A percentile compares a stretch with the other conserved stretches of the same genome.
Evolutionary conservation across 2,329 filamentous ascomycete species (phyloP).

Genomic region (Verticillium klebahnii): DNA sequence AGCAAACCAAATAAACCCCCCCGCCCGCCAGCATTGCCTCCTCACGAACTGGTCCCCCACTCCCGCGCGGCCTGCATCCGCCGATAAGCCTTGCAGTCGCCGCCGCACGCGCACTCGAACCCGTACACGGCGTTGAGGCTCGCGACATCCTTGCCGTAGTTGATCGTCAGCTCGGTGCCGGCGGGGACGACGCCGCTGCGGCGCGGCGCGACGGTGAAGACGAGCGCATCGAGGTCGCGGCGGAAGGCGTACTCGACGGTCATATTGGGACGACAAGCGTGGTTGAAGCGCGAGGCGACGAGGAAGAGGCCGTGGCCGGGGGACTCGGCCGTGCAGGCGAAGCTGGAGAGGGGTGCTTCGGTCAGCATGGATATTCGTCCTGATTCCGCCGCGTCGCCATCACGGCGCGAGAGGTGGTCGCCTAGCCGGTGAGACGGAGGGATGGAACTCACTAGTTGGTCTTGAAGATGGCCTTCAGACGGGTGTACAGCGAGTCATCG

Average conservation of each 20-base stretch:
- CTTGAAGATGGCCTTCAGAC: not conserved
- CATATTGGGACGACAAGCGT: slow-evolving; percentile 41
- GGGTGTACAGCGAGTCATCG: not conserved
- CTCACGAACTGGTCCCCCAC: not conserved
- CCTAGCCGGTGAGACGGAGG: no score
- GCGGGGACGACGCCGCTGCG: slow-evolving; percentile 22
- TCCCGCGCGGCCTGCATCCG: not conserved
- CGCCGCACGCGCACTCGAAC: slow-evolving; percentile 47
- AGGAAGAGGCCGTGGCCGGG: slow-evolving; percentile 37
- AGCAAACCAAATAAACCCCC: not conserved
- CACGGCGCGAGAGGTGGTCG: no score
- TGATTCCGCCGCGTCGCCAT: no score
- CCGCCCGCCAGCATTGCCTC: not conserved
- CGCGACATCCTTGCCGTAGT: slow-evolving; percentile 35
- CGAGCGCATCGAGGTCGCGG: slow-evolving; percentile 24
- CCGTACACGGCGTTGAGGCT: slow-evolving; percentile 42
- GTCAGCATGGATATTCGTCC: no score
- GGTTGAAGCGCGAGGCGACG: slow-evolving; percentile 53
- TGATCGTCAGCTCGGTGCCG: slow-evolving; percentile 48
- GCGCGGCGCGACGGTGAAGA: slow-evolving; percentile 29
- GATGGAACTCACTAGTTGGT: not conserved
- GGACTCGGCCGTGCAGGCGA: slow-evolving; percentile 17
- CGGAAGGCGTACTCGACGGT: slow-evolving; percentile 43
- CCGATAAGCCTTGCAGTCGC: not conserved
- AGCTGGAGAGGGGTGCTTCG: slow-evolving; percentile 15